These are phyloP conservation scores for Salix viminalis DNA, from an alignment of 345 rosid genomes.

Conservation along the genomic window DNA sequence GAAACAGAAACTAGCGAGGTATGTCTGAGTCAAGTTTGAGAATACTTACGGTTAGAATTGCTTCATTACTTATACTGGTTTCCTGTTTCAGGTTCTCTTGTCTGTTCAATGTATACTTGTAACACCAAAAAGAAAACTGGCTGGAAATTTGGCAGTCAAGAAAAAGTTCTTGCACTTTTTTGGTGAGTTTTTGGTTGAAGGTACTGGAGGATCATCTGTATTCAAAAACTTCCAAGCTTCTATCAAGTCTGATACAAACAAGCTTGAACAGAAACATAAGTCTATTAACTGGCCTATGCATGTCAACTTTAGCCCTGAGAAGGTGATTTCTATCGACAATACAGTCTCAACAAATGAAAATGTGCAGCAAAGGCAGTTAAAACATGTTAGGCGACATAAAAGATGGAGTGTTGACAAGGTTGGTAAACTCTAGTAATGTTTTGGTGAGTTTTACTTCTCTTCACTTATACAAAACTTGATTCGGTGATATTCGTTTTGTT, in stretches of 20 bases:
- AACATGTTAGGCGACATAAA: conserved; percentile 73
- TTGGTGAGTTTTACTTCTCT: conserved; percentile 2
- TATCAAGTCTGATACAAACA: conserved; percentile 45
- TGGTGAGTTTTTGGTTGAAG: conserved; percentile 89
- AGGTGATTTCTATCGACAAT: conserved; percentile 39
- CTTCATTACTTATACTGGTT: conserved; percentile 16
- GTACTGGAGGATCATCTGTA: conserved; percentile 81
- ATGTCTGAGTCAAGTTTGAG: conserved; percentile 14
- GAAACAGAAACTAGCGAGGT: conserved; percentile 81
- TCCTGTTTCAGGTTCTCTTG: conserved; percentile 58
- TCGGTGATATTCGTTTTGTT: conserved; percentile 20
- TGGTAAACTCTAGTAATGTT: conserved; percentile 9
- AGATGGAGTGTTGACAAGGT: conserved; percentile 93
- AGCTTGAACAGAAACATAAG: conserved; percentile 59
- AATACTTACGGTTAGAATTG: conserved; percentile 3
- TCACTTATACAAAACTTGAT: conserved; percentile 17
- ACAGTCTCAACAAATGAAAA: conserved; percentile 39
- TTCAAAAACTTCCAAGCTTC: conserved; percentile 59
- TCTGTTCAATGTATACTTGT: conserved; percentile 82
- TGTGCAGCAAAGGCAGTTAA: conserved; percentile 44
- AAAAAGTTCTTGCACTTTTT: conserved; percentile 79
- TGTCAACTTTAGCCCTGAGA: conserved; percentile 39
- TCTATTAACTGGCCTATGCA: conserved; percentile 49
- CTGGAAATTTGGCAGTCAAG: conserved; percentile 81
- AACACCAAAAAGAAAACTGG: conserved; percentile 87